Evolutionary conservation across 78 protist species (phyloP).

Genomic region (Pigoraptor vietnamica): DNA sequence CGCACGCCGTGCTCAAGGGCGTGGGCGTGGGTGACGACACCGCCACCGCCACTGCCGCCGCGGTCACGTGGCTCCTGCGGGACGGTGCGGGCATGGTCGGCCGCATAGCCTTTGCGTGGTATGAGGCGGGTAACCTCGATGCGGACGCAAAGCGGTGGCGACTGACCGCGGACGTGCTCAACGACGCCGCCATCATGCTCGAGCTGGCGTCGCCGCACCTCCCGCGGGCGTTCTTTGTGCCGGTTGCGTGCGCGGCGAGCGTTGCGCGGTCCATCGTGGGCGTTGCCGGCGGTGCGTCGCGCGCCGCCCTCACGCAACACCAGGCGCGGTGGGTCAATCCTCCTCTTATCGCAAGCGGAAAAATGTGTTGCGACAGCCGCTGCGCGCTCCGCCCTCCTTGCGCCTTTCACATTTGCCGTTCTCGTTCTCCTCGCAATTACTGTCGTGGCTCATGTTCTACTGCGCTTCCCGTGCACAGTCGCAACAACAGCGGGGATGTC

Average conservation of each 20-base stretch:
- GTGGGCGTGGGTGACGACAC: constrained; percentile 25
- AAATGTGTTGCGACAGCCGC: background rate
- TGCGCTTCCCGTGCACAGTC: background rate
- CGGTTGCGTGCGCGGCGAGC: constrained; percentile 5
- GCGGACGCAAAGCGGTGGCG: constrained; percentile 11
- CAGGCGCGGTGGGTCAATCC: constrained; percentile 19
- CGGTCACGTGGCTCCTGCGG: constrained; percentile 21
- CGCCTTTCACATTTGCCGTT: background rate
- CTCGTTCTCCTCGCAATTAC: too few relatives aligned
- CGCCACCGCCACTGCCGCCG: constrained; percentile 35
- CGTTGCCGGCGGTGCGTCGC: constrained; percentile 53
- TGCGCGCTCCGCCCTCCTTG: too few relatives aligned
- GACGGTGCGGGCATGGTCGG: constrained; percentile 27
- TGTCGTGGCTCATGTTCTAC: background rate
- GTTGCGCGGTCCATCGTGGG: constrained; percentile 28
- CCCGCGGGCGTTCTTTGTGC: background rate
- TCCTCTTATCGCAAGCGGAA: background rate
- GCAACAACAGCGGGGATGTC: constrained; percentile 3
- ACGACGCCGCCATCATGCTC: constrained; percentile 19
- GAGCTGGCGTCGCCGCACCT: constrained; percentile 21
- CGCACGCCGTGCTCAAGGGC: constrained; percentile 11
- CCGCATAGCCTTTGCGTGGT: constrained; percentile 16
- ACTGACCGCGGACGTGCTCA: constrained; percentile 33
- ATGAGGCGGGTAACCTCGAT: background rate
- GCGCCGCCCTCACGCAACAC: constrained; percentile 38